Base-by-base conservation (phyloP, 169 alveolate species). In the Plasmodium cynomolgi region DNA sequence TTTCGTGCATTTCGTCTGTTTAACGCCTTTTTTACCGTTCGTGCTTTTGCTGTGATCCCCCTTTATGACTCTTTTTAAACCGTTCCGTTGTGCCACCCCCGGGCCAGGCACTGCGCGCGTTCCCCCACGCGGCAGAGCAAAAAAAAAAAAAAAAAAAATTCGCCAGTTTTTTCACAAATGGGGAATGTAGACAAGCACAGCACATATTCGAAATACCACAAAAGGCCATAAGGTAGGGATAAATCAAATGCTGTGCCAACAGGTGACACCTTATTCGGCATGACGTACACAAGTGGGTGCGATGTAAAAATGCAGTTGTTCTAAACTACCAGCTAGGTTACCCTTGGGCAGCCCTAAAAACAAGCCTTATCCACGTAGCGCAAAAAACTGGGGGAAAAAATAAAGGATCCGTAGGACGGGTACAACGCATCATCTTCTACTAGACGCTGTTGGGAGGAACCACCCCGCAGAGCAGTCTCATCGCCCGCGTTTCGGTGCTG, bases 401-500 rank as follows among this genome's bases (percentile, higher is more conserved):
- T 91, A 23, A 91, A 39, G 7, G 95, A 91, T 3, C 71, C 95
- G 58, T 91, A 91, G 15, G 95, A 91, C 17, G 95, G 95, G 17
- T 72, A 91, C 39, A 91, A 84, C 29, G 91, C 68, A 47, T 90
- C 94, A 7, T 54, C 37, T 37, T 90, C 56, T 47, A 90, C 47
- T 34, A 6, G 33, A 11, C n/a, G 41, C 72, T 71, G 75, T 9
- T n/a, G 37, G 62, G 73, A 41, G 23, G 79, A 5, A 58, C 20
- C 11, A 6, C n/a, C 11, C 34, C 50, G 37, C 20, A 29, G 15
- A 13, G 73, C 56, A 39, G 71, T 50, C 2, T 20, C 29, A 71
- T 17, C 29, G 6, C 54, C 3, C 47, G 50, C 47, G 5, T 8
- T 13, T 11, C 15, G 15, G 34, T 17, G 29, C 17, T 39, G 3